Base-by-base conservation (phyloP, 306 rosid species). In the Fragaria iinumae region DNA sequence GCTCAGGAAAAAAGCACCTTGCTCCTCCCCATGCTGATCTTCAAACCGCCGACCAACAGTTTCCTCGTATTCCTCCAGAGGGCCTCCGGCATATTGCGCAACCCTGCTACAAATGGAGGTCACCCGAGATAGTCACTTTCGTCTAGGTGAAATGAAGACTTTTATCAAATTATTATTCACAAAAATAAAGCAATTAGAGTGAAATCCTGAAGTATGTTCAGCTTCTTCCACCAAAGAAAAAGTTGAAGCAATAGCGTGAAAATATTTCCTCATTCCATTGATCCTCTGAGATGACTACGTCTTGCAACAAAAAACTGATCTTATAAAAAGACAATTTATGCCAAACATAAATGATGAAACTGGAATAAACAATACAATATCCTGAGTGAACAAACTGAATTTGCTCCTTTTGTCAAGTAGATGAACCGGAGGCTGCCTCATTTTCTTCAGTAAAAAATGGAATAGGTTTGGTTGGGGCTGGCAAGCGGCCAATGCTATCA, bases 401-500 rank as follows among this genome's bases (percentile, higher is more conserved):
- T 69, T 47, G 39, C 25, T 52, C 16, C n/a, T 55, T 43, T 18
- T 55, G 23, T 73, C 80, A 67, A 53, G 82, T 16, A 74, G 88
- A 55, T 77, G 76, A 77, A 80, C 41, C 5, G 72, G 87, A 55
- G 65, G 78, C 73, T 63, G 77, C 57, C 67, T 74, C 82, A 53
- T 76, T 52, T 49, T 49, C 87, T 79, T 89, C 90, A 74, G 80
- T 78, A n/a, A 84, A 84, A 80, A 91, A 89, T 16, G 93, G 98
- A 79, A 94, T 87, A 16, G 95, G 96, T 78, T 92, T 94, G 49
- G 88, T 92, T 43, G 98, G 97, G 59, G 97, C 96, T 34, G 98
- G 98, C 66, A 94, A 85, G 55, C 97, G 96, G 53, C 98, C 97
- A 7, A 89, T 88, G 87, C 98, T 92, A 78, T 94, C 96, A 5